Evolutionary conservation across 179 eudicot species (phyloP).

Genomic region (Actinidia chinensis): DNA sequence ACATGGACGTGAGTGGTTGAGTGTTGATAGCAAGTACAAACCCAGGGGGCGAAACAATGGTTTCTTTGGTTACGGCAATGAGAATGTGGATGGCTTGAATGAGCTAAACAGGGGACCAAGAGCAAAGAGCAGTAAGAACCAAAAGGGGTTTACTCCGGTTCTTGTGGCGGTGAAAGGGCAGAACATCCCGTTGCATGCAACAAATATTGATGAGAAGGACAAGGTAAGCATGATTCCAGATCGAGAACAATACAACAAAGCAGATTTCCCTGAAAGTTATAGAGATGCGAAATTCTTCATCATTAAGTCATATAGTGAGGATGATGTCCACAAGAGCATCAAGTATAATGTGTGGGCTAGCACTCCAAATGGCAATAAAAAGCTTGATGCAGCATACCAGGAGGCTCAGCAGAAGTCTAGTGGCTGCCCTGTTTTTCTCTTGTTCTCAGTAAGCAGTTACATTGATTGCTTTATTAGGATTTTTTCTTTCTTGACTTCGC

Average conservation of each 20-base stretch:
- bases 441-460: slow-evolving; percentile 62
- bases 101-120: slow-evolving; percentile 90
- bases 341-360: slow-evolving; percentile 90
- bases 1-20: slow-evolving; percentile 51
- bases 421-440: slow-evolving; percentile 73
- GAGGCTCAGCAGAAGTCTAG: slow-evolving; percentile 69
- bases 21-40: slow-evolving; percentile 58
- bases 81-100: slow-evolving; percentile 61
- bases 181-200: slow-evolving; percentile 39
- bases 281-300: slow-evolving; percentile 76
- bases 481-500: neutral
- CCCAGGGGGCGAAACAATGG: slow-evolving; percentile 58
- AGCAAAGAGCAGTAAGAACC: slow-evolving; percentile 49
- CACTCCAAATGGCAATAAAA: slow-evolving; percentile 93
- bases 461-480: neutral
- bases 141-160: slow-evolving; percentile 48
- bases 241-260: slow-evolving; percentile 63
- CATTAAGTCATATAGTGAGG: slow-evolving; percentile 92
- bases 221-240: slow-evolving; percentile 37
- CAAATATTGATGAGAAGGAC: slow-evolving; percentile 39
- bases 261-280: slow-evolving; percentile 68
- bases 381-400: slow-evolving; percentile 80
- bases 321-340: slow-evolving; percentile 91
- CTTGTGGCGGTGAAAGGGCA: slow-evolving; percentile 73
- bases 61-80: slow-evolving; percentile 46